phyloP scores from a whole-genome alignment of 106 monocot species.

The Ottelia alismoides region DNA sequence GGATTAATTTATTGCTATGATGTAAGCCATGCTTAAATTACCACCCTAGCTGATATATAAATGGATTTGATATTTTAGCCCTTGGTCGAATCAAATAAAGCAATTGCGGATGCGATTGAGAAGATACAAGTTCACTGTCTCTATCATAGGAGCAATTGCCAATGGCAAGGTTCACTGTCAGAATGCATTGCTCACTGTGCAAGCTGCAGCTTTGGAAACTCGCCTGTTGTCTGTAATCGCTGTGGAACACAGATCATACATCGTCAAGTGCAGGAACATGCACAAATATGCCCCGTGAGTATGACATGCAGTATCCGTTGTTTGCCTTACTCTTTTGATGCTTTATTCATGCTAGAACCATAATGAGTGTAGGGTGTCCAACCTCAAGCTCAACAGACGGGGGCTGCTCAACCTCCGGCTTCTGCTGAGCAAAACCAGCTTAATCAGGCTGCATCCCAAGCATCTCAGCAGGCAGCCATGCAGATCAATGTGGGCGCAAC shows the following conservation, averaged over 20 bases:
- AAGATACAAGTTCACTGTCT: constrained; percentile 81
- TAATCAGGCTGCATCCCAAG: constrained; percentile 4
- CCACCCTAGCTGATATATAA: no score
- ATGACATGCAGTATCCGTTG: no score
- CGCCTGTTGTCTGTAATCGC: constrained; percentile 91
- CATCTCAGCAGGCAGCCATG: constrained; percentile 22
- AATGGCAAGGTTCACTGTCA: constrained; percentile 79
- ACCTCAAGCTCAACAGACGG: constrained; percentile 57
- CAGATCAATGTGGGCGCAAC: constrained; percentile 11
- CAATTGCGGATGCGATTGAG: constrained; percentile 64
- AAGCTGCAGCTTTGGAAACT: constrained; percentile 81
- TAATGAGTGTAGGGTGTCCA: constrained; percentile 49
- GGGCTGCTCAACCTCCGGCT: constrained; percentile 26
- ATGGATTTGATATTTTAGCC: constrained; percentile 46
- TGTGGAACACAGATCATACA: constrained; percentile 90
- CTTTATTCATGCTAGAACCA: no score
- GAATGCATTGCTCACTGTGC: constrained; percentile 67
- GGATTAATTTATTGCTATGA: no score
- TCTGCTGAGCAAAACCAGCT: constrained; percentile 17
- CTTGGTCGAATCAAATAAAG: constrained; percentile 58
- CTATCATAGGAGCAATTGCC: constrained; percentile 79
- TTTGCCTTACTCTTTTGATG: no score
- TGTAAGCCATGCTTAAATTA: no score
- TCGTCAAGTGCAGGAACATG: constrained; percentile 96
- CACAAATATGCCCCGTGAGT: constrained; percentile 86